Conservation (phyloP, 106 monocot species). For the Phalaenopsis equestris region DNA sequence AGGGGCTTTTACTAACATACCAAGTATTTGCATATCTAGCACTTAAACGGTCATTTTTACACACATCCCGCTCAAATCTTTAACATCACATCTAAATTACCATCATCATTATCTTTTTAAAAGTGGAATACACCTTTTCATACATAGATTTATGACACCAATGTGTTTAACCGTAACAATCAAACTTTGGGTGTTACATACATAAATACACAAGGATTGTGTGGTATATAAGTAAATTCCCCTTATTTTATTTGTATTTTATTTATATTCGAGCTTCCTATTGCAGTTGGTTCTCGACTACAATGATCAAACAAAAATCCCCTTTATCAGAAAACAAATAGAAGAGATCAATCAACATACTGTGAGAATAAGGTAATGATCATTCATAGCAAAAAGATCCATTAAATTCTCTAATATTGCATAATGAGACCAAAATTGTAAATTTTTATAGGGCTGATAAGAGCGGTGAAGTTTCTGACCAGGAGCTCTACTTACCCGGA, state of each 20-base stretch:
- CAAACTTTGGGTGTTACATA: too few species aligned
- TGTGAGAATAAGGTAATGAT: conserved; percentile 47
- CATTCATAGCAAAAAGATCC: neutral
- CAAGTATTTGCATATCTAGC: too few species aligned
- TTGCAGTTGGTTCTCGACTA: conserved; percentile 83
- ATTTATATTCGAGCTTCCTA: neutral
- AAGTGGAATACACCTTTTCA: too few species aligned
- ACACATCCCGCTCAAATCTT: too few species aligned
- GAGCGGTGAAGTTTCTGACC: conserved; percentile 50
- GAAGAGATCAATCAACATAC: conserved; percentile 38
- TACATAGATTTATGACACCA: too few species aligned
- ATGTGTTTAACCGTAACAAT: too few species aligned
- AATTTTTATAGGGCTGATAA: conserved; percentile 27
- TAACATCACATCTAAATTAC: too few species aligned
- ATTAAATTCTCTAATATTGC: neutral
- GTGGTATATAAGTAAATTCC: too few species aligned
- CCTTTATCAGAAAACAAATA: conserved; percentile 37
- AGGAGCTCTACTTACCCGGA: conserved; percentile 51
- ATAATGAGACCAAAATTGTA: neutral
- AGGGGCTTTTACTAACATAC: too few species aligned
- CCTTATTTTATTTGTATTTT: neutral
- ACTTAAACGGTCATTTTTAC: too few species aligned
- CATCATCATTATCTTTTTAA: too few species aligned
- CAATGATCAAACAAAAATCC: conserved; percentile 60
- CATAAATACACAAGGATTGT: too few species aligned